These are phyloP conservation scores for Acanthamoeba castellanii DNA, from an alignment of 208 protist species.

Conservation along the genomic window DNA sequence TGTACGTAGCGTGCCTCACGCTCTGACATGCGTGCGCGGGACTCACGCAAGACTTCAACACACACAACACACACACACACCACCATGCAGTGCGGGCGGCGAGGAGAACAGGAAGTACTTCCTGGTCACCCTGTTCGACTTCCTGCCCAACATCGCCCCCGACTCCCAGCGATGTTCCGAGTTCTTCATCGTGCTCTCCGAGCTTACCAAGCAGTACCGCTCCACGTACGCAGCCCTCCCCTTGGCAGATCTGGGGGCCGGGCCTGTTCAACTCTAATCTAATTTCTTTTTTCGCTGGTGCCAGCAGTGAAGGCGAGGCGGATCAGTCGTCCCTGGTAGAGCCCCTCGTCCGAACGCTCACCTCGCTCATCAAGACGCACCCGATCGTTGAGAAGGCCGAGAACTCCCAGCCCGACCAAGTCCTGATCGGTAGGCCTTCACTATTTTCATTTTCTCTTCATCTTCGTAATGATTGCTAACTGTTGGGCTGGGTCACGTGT, in stretches of 20 bases:
- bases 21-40: background rate
- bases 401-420: slow-evolving; percentile 55
- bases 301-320: background rate
- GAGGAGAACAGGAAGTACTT: background rate
- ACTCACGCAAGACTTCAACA: too few relatives aligned
- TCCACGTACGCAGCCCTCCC: background rate
- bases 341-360: slow-evolving; percentile 5
- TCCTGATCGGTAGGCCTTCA: slow-evolving; percentile 65
- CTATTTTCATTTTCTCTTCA: background rate
- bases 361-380: slow-evolving; percentile 74
- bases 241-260: background rate
- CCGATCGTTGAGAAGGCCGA: slow-evolving; percentile 81
- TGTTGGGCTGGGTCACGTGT: background rate
- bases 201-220: background rate
- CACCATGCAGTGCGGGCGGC: background rate
- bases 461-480: background rate
- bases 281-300: too few relatives aligned
- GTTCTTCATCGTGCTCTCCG: slow-evolving; percentile 31
- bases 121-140: slow-evolving; percentile 15
- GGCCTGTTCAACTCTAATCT: too few relatives aligned
- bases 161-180: slow-evolving; percentile 16
- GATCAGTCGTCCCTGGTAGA: background rate
- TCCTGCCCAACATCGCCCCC: slow-evolving; percentile 45
- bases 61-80: too few relatives aligned
- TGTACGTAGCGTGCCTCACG: background rate